Conservation (phyloP, 2,329 filamentous ascomycete genomes). For the Tolypocladium nubicola region DNA sequence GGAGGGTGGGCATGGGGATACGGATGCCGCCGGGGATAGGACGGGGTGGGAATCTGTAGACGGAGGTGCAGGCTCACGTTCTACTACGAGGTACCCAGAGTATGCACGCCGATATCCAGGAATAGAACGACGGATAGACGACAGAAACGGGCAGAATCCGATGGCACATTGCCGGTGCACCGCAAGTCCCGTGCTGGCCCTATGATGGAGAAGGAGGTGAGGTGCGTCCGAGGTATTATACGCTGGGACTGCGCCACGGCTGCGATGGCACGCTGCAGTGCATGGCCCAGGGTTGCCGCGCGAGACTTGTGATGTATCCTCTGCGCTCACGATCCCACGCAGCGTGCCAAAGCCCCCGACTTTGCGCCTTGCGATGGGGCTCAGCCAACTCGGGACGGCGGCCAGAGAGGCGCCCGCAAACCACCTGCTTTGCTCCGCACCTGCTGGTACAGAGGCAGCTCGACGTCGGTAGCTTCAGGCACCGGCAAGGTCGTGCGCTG, state of each 20-base stretch:
- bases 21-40: slow-evolving; percentile 41
- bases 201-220: neutral
- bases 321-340: too few relatives aligned
- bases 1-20: slow-evolving; percentile 31
- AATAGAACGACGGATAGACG: neutral
- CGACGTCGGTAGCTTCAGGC: too few relatives aligned
- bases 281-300: neutral
- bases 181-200: neutral
- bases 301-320: neutral
- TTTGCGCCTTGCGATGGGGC: too few relatives aligned
- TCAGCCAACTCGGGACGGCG: too few relatives aligned
- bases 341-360: too few relatives aligned
- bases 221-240: too few relatives aligned
- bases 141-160: too few relatives aligned
- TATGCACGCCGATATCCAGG: neutral
- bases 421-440: too few relatives aligned
- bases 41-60: slow-evolving; percentile 1
- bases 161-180: neutral
- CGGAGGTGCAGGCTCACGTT: neutral
- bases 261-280: neutral
- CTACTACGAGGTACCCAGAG: neutral
- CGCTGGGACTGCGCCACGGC: neutral
- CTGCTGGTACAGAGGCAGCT: too few relatives aligned
- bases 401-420: too few relatives aligned
- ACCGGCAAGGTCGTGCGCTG: too few relatives aligned